These are phyloP conservation scores for Hanseniaspora lachancei DNA, from an alignment of 805 yeast species.

Conservation along the genomic window DNA sequence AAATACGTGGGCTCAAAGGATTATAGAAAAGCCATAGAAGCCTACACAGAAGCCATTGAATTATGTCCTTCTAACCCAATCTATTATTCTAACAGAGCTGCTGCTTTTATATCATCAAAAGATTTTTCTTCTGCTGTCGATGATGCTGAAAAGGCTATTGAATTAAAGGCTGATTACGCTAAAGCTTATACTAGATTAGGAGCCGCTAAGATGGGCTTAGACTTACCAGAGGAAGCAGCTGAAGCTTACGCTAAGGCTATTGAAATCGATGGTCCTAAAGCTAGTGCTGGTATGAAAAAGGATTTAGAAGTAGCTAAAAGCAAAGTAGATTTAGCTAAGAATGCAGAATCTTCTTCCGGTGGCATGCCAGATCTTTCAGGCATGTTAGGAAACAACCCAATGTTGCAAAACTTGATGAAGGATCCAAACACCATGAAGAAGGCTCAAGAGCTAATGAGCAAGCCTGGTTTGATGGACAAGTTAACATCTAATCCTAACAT, in stretches of 20 bases:
- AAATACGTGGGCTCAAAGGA: slow-evolving; percentile 69
- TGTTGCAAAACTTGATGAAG: slow-evolving; percentile 53
- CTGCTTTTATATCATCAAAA: slow-evolving; percentile 73
- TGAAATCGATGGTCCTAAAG: slow-evolving; percentile 71
- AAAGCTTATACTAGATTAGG: slow-evolving; percentile 94
- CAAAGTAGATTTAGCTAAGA: slow-evolving; percentile 44
- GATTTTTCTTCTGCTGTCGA: slow-evolving; percentile 63
- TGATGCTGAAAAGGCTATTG: slow-evolving; percentile 75
- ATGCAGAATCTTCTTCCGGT: slow-evolving; percentile 24
- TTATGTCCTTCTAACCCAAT: slow-evolving; percentile 63
- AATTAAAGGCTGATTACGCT: slow-evolving; percentile 64
- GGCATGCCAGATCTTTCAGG: slow-evolving; percentile 71
- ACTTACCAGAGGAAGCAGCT: slow-evolving; percentile 80
- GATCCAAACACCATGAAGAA: slow-evolving; percentile 89
- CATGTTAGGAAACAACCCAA: slow-evolving; percentile 39
- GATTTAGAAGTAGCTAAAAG: slow-evolving; percentile 90
- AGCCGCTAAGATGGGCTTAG: slow-evolving; percentile 83
- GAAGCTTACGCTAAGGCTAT: slow-evolving; percentile 83
- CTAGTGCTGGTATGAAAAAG: slow-evolving; percentile 78
- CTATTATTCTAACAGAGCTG: slow-evolving; percentile 88
- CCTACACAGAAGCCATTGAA: slow-evolving; percentile 70
- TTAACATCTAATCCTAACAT: slow-evolving; percentile 71
- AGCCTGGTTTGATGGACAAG: slow-evolving; percentile 62
- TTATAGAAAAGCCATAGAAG: slow-evolving; percentile 55
- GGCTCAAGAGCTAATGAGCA: slow-evolving; percentile 76